Conservation (phyloP, 1,284 basidiomycete genomes). For the Baeospora myosura region DNA sequence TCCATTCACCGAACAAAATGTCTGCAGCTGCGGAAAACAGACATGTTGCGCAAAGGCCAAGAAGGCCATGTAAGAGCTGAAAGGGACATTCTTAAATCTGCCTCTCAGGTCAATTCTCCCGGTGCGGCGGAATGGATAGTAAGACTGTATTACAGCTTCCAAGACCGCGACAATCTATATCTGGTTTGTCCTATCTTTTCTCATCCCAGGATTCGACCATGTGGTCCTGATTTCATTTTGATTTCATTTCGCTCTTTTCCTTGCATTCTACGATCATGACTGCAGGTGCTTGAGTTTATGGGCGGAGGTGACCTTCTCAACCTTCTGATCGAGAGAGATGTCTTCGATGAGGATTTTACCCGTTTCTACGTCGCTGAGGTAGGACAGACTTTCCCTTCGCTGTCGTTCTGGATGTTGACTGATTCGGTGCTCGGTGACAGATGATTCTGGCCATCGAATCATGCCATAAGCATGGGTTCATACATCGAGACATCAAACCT, state of each 20-base stretch:
- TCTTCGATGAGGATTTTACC: constrained; percentile 91
- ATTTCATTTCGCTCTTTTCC: constrained; percentile 48
- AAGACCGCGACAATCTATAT: constrained; percentile 90
- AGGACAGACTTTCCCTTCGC: constrained; percentile 15
- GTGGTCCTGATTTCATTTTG: constrained; percentile 39
- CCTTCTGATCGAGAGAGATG: constrained; percentile 88
- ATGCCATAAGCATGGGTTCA: constrained; percentile 92
- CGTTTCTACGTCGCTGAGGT: constrained; percentile 94
- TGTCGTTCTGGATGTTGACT: constrained; percentile 12
- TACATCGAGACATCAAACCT: constrained; percentile 96
- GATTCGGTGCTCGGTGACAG: constrained; percentile 32
- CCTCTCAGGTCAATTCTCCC: constrained; percentile 61
- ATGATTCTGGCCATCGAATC: constrained; percentile 96
- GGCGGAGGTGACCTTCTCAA: constrained; percentile 94
- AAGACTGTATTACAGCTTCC: constrained; percentile 85
- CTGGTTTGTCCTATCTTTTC: constrained; percentile 59
- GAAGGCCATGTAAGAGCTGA: constrained; percentile 93
- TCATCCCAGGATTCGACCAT: constrained; percentile 18
- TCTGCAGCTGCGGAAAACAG: constrained; percentile 80
- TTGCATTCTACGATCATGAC: constrained; percentile 14
- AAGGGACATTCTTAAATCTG: constrained; percentile 81
- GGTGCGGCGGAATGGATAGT: constrained; percentile 88
- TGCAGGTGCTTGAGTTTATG: constrained; percentile 87
- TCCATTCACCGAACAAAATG: constrained; percentile 12
- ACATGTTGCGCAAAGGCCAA: constrained; percentile 97